These are phyloP conservation scores for Apiotrichum akiyoshidainum DNA, from an alignment of 1,284 basidiomycete species.

Conservation along the genomic window DNA sequence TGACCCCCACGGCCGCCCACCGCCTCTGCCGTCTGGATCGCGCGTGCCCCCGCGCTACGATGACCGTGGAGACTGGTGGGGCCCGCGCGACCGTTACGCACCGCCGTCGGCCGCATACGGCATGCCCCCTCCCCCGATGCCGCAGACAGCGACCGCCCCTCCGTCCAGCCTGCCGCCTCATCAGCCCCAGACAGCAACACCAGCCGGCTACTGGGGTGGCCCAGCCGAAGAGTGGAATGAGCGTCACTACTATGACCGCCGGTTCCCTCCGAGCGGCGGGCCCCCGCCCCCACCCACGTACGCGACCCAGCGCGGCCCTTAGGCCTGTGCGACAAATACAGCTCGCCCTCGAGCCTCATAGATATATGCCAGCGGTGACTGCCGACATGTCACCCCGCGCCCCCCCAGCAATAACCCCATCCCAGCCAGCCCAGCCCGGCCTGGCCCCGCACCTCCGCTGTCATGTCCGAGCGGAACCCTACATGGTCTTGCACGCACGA, in stretches of 20 bases:
- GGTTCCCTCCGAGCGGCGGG: background rate
- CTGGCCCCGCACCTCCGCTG: background rate
- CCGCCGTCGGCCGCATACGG: background rate
- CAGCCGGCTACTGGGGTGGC: constrained; percentile 2
- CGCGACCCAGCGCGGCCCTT: background rate
- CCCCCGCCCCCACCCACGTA: background rate
- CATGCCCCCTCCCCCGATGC: constrained; percentile 2
- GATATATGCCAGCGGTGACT: background rate
- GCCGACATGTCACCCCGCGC: background rate
- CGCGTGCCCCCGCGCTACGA: background rate
- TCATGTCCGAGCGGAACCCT: background rate
- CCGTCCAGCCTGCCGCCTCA: background rate
- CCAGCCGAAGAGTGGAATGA: background rate
- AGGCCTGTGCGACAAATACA: background rate
- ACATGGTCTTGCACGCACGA: background rate
- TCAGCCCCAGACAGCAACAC: constrained; percentile 1
- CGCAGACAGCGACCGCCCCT: constrained; percentile 1
- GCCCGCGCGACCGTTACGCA: background rate
- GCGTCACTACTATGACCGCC: background rate
- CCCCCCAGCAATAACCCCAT: background rate
- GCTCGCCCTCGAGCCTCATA: background rate
- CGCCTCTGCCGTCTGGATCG: background rate
- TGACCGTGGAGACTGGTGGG: constrained; percentile 6
- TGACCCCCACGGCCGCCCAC: background rate
- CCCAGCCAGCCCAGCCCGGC: background rate